Evolutionary conservation across 352 stramenopile species (phyloP).

Genomic region (Thalassiosira exigua): DNA sequence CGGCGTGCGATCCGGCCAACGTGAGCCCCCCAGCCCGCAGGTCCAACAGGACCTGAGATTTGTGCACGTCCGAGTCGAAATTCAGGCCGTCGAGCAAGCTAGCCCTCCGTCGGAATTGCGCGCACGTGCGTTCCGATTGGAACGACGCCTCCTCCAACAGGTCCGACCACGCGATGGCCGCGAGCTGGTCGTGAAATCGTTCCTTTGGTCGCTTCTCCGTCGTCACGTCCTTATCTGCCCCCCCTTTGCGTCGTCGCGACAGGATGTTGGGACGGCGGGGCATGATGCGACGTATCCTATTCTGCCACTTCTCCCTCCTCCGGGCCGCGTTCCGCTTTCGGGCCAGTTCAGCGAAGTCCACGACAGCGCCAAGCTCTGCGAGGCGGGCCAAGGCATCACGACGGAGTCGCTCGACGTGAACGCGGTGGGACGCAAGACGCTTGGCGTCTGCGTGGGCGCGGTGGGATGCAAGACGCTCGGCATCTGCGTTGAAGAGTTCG

Average conservation of each 20-base stretch:
- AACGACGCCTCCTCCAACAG: slow-evolving; percentile 43
- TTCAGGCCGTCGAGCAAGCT: slow-evolving; percentile 37
- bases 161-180: slow-evolving; percentile 40
- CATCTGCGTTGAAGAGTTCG: neutral
- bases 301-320: slow-evolving; percentile 47
- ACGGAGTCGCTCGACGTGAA: slow-evolving; percentile 23
- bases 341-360: slow-evolving; percentile 55
- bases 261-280: slow-evolving; percentile 23
- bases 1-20: slow-evolving; percentile 32
- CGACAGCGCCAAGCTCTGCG: slow-evolving; percentile 33
- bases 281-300: slow-evolving; percentile 27
- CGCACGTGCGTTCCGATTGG: slow-evolving; percentile 44
- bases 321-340: slow-evolving; percentile 39
- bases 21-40: slow-evolving; percentile 40
- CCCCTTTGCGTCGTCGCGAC: slow-evolving; percentile 10
- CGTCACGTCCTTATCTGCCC: slow-evolving; percentile 14
- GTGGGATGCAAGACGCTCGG: slow-evolving; percentile 25
- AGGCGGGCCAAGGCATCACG: slow-evolving; percentile 39
- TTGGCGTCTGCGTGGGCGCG: slow-evolving; percentile 37
- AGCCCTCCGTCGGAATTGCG: slow-evolving; percentile 37
- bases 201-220: slow-evolving; percentile 36
- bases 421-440: slow-evolving; percentile 37
- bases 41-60: slow-evolving; percentile 45
- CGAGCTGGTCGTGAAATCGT: slow-evolving; percentile 53
- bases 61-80: slow-evolving; percentile 48